Evolutionary conservation across 2,329 filamentous ascomycete genomes (phyloP).

Genomic region (Xenosphaeropsis pyriputrescens): DNA sequence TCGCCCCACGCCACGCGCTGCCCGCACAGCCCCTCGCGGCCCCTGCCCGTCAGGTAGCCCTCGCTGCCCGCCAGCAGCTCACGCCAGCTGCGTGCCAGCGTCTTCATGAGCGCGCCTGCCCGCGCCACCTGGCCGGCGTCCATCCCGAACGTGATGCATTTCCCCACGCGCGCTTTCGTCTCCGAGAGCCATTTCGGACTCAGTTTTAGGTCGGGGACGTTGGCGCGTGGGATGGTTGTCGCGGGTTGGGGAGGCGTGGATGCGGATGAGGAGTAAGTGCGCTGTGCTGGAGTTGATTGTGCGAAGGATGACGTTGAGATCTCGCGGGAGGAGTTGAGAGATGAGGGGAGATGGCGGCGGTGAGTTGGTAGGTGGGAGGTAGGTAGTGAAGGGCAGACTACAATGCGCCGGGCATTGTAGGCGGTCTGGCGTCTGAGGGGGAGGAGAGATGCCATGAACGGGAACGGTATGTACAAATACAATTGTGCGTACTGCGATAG

Average conservation of each 20-base stretch:
- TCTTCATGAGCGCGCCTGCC: conserved; percentile 42
- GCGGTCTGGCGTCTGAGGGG: neutral
- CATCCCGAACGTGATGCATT: conserved; percentile 63
- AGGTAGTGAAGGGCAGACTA: neutral
- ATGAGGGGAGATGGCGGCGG: conserved; percentile 6
- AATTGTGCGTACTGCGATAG: too few species aligned
- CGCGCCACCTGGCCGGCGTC: conserved; percentile 37
- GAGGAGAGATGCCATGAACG: too few species aligned
- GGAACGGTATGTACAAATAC: too few species aligned
- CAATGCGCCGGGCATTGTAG: neutral
- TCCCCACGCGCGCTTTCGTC: conserved; percentile 51
- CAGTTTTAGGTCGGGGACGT: conserved; percentile 12
- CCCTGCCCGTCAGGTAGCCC: conserved; percentile 53
- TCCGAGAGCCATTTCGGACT: conserved; percentile 57
- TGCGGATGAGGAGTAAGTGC: too few species aligned
- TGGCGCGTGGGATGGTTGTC: too few species aligned
- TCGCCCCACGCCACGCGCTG: conserved; percentile 73
- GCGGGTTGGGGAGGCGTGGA: too few species aligned
- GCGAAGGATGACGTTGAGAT: too few species aligned
- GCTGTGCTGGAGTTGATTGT: too few species aligned
- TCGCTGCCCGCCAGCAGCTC: conserved; percentile 59
- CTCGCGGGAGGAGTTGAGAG: conserved; percentile 2
- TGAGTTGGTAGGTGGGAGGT: conserved; percentile 4
- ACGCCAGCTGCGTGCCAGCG: conserved; percentile 53
- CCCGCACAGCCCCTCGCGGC: conserved; percentile 45